A percentile compares a stretch with the other conserved stretches of the same genome.
These are phyloP conservation scores for Hymenoscyphus albidus DNA, from an alignment of 2,329 filamentous ascomycete genomes.

Conservation along the genomic window DNA sequence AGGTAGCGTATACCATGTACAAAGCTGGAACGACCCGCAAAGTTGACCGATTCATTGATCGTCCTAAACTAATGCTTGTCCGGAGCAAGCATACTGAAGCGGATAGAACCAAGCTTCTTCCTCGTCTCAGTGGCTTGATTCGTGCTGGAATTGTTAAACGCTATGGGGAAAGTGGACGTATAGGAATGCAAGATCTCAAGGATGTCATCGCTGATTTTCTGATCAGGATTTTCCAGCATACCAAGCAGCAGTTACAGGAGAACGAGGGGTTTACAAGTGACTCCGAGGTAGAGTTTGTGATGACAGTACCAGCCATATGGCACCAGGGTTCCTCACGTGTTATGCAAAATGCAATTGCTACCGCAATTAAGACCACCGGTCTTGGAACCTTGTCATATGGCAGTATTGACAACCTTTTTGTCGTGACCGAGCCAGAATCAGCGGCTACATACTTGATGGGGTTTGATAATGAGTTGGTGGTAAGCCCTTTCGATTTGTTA, in stretches of 20 bases:
- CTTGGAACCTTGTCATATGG: constrained; percentile 15
- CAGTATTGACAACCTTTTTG: constrained; percentile 31
- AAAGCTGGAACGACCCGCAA: background rate
- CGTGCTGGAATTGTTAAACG: background rate
- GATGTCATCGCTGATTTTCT: constrained; percentile 1
- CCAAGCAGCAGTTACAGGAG: constrained; percentile 13
- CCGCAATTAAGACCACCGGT: constrained; percentile 10
- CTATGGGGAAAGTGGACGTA: background rate
- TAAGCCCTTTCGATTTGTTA: background rate
- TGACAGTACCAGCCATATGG: constrained; percentile 20
- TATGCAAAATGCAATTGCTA: constrained; percentile 14
- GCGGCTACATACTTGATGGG: constrained; percentile 30
- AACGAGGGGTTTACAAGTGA: constrained; percentile 10
- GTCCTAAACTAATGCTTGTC: background rate
- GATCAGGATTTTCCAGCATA: background rate
- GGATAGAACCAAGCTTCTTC: background rate
- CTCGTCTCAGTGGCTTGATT: background rate
- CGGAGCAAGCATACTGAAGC: background rate
- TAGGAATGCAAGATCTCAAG: background rate
- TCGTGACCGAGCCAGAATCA: constrained; percentile 33
- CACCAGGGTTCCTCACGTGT: constrained; percentile 12
- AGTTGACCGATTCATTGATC: background rate
- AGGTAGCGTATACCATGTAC: constrained; percentile 11
- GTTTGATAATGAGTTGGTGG: constrained; percentile 16
- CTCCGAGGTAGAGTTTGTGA: constrained; percentile 14